Evolutionary conservation across 805 yeast genomes (phyloP).

Genomic region (Wickerhamomyces chaumierensis): DNA sequence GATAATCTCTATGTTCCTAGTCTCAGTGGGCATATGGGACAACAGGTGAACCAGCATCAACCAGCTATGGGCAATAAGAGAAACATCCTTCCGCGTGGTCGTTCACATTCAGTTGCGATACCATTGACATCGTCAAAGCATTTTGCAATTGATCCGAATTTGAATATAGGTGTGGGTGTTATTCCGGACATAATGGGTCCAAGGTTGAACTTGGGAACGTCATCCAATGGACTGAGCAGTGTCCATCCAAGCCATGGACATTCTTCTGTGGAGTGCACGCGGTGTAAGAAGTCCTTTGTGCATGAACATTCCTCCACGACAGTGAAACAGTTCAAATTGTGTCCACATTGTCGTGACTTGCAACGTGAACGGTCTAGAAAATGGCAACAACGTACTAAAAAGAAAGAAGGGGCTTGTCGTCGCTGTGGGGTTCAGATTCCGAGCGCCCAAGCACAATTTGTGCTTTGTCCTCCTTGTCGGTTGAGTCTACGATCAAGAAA

Average conservation of each 20-base stretch:
- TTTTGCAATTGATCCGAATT: constrained; percentile 14
- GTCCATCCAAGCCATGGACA: too few species aligned
- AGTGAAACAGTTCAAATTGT: constrained; percentile 34
- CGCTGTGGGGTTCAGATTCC: constrained; percentile 51
- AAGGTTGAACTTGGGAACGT: constrained; percentile 3
- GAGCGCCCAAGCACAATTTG: constrained; percentile 37
- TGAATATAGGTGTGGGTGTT: constrained; percentile 16
- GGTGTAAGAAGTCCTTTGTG: constrained; percentile 53
- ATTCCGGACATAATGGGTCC: constrained; percentile 14
- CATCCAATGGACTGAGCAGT: too few species aligned
- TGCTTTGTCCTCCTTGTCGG: constrained; percentile 51
- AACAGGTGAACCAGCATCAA: too few species aligned
- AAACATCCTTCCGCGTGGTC: too few species aligned
- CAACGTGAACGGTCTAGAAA: constrained; percentile 53
- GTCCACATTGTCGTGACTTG: constrained; percentile 53
- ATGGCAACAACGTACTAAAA: constrained; percentile 54
- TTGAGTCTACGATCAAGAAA: constrained; percentile 42
- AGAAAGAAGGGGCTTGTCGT: constrained; percentile 51
- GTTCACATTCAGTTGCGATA: too few species aligned
- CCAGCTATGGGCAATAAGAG: too few species aligned
- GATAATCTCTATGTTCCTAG: too few species aligned
- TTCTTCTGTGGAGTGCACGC: constrained; percentile 25
- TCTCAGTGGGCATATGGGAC: too few species aligned
- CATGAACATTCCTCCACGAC: too few species aligned
- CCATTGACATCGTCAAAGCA: constrained; percentile 4